Base-by-base conservation (phyloP, 306 rosid genomes). In the Castanea mollissima region DNA sequence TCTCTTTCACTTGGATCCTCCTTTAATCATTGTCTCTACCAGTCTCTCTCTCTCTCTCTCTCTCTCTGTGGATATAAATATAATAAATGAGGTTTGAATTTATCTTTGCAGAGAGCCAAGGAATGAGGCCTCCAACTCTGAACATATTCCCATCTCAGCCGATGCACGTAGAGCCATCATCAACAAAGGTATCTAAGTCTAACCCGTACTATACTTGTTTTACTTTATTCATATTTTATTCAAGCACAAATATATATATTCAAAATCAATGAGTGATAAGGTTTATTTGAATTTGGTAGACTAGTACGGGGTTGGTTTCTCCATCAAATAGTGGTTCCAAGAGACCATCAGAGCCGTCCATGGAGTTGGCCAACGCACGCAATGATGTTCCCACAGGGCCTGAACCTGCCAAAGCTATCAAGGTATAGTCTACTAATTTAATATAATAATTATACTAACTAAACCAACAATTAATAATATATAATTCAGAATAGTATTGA, bases 131-230 rank as follows among this genome's bases (percentile, higher is more conserved):
- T 76, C 92, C 98, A 3, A 96, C 98, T 80, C 87, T 96, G 85
- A 96, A 96, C 85, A 96, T 96, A 79, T 96, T 96, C 81, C 99
- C 99, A 21, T 96, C 99, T 27, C 91, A 89, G 83, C 99, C 99
- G 76, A 96, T 96, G 99, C 94, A 91, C 60, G 88, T 81, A 51
- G 91, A 91, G 55, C 96, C 97, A 57, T 81, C 91, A 52, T 89
- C 96, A 64, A 78, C 92, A 49, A 87, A 95, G 87, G 98, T 94
- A 79, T 29, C 31, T 56, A 63, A 27, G 11, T 34, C 68, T 54
- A 29, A 72, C 16, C 74, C 49, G 25, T 11, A 56, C 16, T 72
- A 20, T 10, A 56, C 18, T 49, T 31, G 20, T 34, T 55, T 67
- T 55, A 31, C 27, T 32, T 64, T 2, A 35, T 71, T 60, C 74